Conservation (phyloP, 2,329 filamentous ascomycete genomes). For the Cryphonectria japonica region DNA sequence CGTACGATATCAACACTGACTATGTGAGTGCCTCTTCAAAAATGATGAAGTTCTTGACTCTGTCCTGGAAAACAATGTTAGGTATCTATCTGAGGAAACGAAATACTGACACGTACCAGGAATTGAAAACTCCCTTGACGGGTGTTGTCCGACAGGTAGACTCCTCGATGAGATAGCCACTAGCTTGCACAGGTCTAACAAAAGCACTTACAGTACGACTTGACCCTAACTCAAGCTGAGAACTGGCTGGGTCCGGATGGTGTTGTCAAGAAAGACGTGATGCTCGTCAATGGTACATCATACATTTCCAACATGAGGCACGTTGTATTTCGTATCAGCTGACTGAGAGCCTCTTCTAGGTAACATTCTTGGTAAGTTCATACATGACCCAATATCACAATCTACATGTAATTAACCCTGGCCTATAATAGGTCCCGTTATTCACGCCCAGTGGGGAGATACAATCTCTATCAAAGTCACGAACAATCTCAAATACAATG, state of each 20-base stretch:
- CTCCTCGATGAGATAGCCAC: background rate
- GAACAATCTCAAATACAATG: slow-evolving; percentile 61
- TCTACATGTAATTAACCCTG: slow-evolving; percentile 3
- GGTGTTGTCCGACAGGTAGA: slow-evolving; percentile 32
- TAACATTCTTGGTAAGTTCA: slow-evolving; percentile 20
- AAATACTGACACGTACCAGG: slow-evolving; percentile 15
- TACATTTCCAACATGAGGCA: slow-evolving; percentile 11
- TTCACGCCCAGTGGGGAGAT: slow-evolving; percentile 58
- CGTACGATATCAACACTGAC: slow-evolving; percentile 38
- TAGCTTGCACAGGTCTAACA: background rate
- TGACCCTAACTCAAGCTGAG: slow-evolving; percentile 36
- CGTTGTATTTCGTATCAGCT: slow-evolving; percentile 19
- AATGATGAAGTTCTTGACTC: background rate
- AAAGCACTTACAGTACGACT: slow-evolving; percentile 32
- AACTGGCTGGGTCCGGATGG: slow-evolving; percentile 38
- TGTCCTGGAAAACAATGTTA: background rate
- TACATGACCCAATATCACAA: background rate
- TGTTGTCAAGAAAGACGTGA: slow-evolving; percentile 37
- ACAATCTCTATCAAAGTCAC: slow-evolving; percentile 61
- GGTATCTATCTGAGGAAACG: background rate
- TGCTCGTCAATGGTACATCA: slow-evolving; percentile 52
- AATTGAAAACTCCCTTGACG: slow-evolving; percentile 33
- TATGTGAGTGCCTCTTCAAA: slow-evolving; percentile 22
- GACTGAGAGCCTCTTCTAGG: slow-evolving; percentile 10
- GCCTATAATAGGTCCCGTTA: slow-evolving; percentile 49